Base-by-base conservation (phyloP, 1,284 basidiomycete species). In the Schizopora paradoxa region DNA sequence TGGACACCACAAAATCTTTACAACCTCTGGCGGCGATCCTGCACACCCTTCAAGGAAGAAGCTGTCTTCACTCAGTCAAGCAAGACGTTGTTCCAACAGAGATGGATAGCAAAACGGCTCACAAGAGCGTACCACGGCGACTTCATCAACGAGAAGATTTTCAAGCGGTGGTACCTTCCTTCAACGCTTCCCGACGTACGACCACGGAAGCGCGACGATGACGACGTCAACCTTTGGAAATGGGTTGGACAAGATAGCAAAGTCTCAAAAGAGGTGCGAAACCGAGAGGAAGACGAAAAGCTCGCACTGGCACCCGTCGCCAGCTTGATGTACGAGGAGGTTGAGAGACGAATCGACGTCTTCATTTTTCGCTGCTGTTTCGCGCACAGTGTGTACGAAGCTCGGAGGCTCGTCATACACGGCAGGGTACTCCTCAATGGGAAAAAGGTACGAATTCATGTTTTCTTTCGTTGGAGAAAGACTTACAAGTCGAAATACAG, bases 101-200 rank as follows among this genome's bases (percentile, higher is more conserved):
- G 94, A 31, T 98, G 92, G 90, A 73, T 73, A 19, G 79, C 91
- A 13, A 98, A 97, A 66, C 77, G 84, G n/a, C 79, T 94, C 51
- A 77, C 92, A 25, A 83, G 94, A 48, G 93, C 82, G 3, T 99
- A 99, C 72, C 95, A 99, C 63, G 94, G 94, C 31, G 94, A 99
- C 74, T 88, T 82, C 66, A 92, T 98, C 52, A 84, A 85, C 45
- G 91, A 95, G 69, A 88, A 86, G 58, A 82, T 84, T 32, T 98
- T 98, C 78, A 94, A 95, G 64, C 82, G 89, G 42, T 95, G 92
- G 88, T 98, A 92, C 65, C 77, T 99, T 18, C 95, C 95, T 7
- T 73, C 79, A 47, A 82, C 78, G 0, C 72, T 99, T 10, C 94
- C 95, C 0, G 87, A 91, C 55, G 88, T 96, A 43, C 83, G 88